Evolutionary conservation across 2,329 filamentous ascomycete genomes (phyloP), one percentile per base, ranked within the genome.

Genomic region (Cladosporium sp.): DNA sequence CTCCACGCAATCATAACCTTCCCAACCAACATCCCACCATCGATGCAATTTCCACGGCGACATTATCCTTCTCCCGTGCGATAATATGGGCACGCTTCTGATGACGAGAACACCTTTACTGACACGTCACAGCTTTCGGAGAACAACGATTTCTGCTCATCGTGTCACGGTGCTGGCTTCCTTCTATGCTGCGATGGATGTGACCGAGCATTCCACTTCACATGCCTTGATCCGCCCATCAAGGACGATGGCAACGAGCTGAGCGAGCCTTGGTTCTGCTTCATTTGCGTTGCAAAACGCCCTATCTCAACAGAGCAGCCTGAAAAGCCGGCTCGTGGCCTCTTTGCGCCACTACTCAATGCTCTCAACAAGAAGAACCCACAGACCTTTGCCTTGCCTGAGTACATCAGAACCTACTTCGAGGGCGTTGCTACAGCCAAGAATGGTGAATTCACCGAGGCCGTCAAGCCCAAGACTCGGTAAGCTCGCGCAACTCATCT

Each of bases 161-260:
- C 91, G 45, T 99, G 94, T 75, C 85, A 87, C 68, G 89, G 88
- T 62, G 88, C 85, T 64, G 93, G 93, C 58, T 85, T 91, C 65
- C 83, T 99, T 62, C 82, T 97, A 63, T 97, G 92, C 75, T 99
- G 94, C 74, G 94, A 97, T 76, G 90, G 89, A 61, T 99, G 94
- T 75, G 84, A 87, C 60, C 85, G 90, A 64, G 90, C 92, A 5
- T 97, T 95, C 74, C 94, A 97, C 74, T 91, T 94, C 71, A 81
- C 84, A 59, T 97, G 94, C 72, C 84, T 94, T 64, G 88, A 95
- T 72, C 91, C 93, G 61, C 88, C 90, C 37, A 78, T 91, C 64
- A 66, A 64, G 47, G 65, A 70, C 25, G 80, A 85, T 56, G 81
- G 71, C 20, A 69, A 69, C 57, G 69, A 71, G 61, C 63, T 74